Evolutionary conservation across 176 grass and related monocot genomes (phyloP).

Genomic region (Oryza glumipatula): DNA sequence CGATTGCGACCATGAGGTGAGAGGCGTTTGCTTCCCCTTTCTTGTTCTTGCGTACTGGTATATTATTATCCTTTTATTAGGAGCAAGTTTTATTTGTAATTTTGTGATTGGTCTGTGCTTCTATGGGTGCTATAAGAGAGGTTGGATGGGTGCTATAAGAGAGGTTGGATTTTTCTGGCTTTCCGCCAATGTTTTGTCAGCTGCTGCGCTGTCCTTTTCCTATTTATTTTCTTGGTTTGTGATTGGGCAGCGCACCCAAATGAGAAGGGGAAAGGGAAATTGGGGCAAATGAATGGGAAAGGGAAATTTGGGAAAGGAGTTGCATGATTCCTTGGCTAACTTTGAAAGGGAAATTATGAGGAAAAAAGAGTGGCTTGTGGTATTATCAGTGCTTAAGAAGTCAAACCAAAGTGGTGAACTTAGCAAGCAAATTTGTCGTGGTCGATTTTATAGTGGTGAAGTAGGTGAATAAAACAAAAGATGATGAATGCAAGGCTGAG

Average conservation of each 20-base stretch:
- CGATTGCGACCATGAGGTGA: conserved; percentile 89
- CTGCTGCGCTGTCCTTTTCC: conserved; percentile 7
- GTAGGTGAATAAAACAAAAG: neutral
- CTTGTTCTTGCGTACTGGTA: neutral
- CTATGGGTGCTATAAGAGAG: neutral
- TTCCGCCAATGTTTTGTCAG: conserved; percentile 31
- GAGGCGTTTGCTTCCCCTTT: neutral
- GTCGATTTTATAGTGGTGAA: neutral
- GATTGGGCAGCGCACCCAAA: conserved; percentile 36
- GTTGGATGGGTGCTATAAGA: conserved; percentile 7
- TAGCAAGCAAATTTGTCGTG: neutral
- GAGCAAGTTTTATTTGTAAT: neutral
- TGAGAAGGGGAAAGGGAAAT: neutral
- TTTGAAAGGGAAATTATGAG: conserved; percentile 1
- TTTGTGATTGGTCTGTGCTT: conserved; percentile 25
- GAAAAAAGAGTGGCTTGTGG: neutral
- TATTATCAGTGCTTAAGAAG: neutral
- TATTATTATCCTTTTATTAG: neutral
- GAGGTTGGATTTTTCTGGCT: conserved; percentile 32
- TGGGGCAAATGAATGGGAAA: neutral
- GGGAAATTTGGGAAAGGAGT: neutral
- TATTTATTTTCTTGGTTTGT: conserved; percentile 12
- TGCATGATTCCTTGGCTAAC: neutral
- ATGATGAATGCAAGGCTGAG: neutral
- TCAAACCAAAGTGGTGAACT: neutral